Percentiles rank a stretch among this genome's conserved stretches.
Conservation (phyloP, 2,329 filamentous ascomycete species). For the Didymosphaeria variabile region DNA sequence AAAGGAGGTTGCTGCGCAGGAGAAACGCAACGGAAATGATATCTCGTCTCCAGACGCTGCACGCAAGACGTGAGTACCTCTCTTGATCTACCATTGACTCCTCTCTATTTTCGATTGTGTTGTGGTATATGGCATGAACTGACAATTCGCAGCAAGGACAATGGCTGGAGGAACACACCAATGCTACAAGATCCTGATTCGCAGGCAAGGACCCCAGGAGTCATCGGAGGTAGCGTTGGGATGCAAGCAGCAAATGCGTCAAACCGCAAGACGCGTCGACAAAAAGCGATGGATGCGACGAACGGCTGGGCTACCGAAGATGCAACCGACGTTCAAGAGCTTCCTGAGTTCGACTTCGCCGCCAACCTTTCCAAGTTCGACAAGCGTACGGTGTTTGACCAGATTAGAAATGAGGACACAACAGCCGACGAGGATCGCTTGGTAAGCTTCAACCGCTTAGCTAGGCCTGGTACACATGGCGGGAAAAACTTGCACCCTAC, state of each 20-base stretch:
- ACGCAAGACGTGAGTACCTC: constrained; percentile 48
- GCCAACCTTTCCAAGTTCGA: constrained; percentile 92
- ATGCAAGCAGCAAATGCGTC: constrained; percentile 48
- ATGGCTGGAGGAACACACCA: constrained; percentile 74
- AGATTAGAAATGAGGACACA: constrained; percentile 87
- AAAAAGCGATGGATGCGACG: constrained; percentile 63
- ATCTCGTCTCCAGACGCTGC: constrained; percentile 36
- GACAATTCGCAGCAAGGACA: constrained; percentile 57
- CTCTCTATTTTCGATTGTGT: background rate
- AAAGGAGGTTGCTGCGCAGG: constrained; percentile 56
- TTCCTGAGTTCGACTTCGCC: constrained; percentile 94
- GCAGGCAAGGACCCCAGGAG: constrained; percentile 45
- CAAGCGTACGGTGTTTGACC: constrained; percentile 88
- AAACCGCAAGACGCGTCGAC: constrained; percentile 56
- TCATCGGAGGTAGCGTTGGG: constrained; percentile 50
- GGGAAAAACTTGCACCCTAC: constrained; percentile 92
- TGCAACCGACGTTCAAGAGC: constrained; percentile 90
- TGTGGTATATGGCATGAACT: constrained; percentile 13
- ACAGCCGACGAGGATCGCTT: constrained; percentile 91
- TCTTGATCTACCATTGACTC: constrained; percentile 10
- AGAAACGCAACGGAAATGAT: constrained; percentile 44
- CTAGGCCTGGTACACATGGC: constrained; percentile 59
- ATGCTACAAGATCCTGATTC: constrained; percentile 68
- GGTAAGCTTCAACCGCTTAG: constrained; percentile 82
- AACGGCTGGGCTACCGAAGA: constrained; percentile 97